Base-by-base conservation (phyloP, 1,139 yeast genomes). In the Meyerozyma elateridarum region DNA sequence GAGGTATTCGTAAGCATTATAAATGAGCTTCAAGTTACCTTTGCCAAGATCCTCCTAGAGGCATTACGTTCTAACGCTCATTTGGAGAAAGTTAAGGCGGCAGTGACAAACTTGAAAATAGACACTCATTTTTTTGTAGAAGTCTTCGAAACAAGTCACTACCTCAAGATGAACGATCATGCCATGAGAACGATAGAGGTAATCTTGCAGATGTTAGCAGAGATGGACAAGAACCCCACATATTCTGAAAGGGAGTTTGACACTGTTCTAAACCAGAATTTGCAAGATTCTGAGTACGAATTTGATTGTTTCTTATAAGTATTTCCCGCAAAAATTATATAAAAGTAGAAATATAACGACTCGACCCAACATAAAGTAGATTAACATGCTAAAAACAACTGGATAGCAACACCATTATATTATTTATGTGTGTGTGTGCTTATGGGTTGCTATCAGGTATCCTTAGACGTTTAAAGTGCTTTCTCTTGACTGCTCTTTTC, bases 111-210 rank as follows among this genome's bases (percentile, higher is more conserved):
- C 22, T 22, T 44, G 7, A 59, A 58, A 38, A 49, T 67, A 28
- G 71, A 66, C 39, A 52, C 58, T 13, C 59, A 61, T 37, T 68
- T 66, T 35, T 59, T 67, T 36, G 56, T 58, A 39, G 67, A 63
- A 36, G 56, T 67, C 0, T 68, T 68, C 39, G 73, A 67, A 34
- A 48, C 54, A 5, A 62, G 70, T 4, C 48, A 51, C 18, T 41
- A 56, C 2, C 54, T 66, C 33, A 54, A 54, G 34, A 53, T 68
- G 31, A 63, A 64, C 35, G 71, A 65, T 26, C 51, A 54, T 31
- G 54, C 62, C 13, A 54, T 60, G 45, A 63, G 60, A 30, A 46
- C 62, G 16, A 57, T 64, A 26, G 63, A 64, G 20, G 47, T 64
- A 4, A 46, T 61, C 14, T 45, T 64, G 32, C 56, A 58, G 19